Base-by-base conservation (phyloP, 2,329 filamentous ascomycete genomes). In the Dissoconium aciculare region DNA sequence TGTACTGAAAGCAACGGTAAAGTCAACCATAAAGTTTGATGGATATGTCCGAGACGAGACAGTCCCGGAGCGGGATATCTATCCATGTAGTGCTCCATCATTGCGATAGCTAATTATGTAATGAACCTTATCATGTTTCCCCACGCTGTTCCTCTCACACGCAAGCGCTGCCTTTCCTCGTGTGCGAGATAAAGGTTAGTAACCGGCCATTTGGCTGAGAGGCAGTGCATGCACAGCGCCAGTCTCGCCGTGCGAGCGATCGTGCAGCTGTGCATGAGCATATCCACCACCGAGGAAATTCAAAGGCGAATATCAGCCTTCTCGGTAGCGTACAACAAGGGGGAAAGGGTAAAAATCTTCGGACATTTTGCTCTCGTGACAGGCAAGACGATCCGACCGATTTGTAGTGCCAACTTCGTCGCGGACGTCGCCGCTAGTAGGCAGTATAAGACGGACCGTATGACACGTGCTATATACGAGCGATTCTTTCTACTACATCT, bases 161-260 rank as follows among this genome's bases (percentile, higher is more conserved):
- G n/a, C n/a, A n/a, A n/a, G n/a, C n/a, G n/a, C n/a, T n/a, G n/a
- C 34, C 37, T 14, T 41, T 39, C 26, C 32, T 41, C 5, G 16
- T 41, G 11, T 41, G 34, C 25, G 32, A 41, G 26, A 32, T 23
- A 12, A 43, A 41, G 28, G 17, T 25, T 17, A 29, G 36, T 13
- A 31, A 39, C 13, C 32, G 13, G 13, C 9, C 30, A 35, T 26
- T 30, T 35, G 11, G 38, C 36, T 16, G 38, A 43, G 21, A 33
- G 38, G 34, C 38, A 43, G 24, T 35, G 30, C 21, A 36, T 43
- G 4, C 36, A 43, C 14, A 39, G 33, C 19, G 36, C 38, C 15
- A 43, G 38, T 27, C 39, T 43, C 26, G 38, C 36, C 6, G 32
- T 41, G 10, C 33, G 29, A n/a, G 36, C 38, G 14, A 35, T 43